These are phyloP conservation scores for Orbilia blumenaviensis DNA, from an alignment of 2,329 filamentous ascomycete genomes.

Conservation along the genomic window DNA sequence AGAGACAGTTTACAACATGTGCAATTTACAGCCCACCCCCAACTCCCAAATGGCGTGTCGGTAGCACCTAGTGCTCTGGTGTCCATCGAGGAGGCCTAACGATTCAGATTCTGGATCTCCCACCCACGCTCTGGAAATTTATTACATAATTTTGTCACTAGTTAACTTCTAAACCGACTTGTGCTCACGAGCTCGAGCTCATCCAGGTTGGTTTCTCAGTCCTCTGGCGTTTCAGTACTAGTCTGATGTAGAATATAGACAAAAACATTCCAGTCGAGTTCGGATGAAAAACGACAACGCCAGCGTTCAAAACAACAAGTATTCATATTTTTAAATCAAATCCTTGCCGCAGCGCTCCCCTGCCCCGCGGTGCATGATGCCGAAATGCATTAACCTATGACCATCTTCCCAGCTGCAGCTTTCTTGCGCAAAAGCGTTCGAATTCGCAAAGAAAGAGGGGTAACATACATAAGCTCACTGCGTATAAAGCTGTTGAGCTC, in stretches of 20 bases:
- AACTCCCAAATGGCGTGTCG: no score
- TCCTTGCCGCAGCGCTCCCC: background rate
- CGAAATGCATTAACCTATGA: conserved; percentile 13
- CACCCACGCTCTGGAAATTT: background rate
- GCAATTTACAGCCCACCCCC: no score
- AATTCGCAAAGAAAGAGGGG: conserved; percentile 5
- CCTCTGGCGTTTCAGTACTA: background rate
- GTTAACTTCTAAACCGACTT: background rate
- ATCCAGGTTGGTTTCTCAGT: background rate
- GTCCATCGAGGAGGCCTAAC: background rate
- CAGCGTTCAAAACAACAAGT: background rate
- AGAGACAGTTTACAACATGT: background rate
- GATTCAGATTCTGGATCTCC: background rate
- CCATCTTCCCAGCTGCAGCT: background rate
- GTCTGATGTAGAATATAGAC: background rate
- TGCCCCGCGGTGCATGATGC: background rate
- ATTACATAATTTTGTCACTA: conserved; percentile 12
- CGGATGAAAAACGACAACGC: conserved; percentile 5
- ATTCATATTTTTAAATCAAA: background rate
- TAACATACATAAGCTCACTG: background rate
- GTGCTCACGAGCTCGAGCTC: conserved; percentile 40
- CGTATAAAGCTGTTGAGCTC: background rate
- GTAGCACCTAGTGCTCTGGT: no score
- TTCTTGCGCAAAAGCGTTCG: background rate
- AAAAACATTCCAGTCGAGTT: background rate